Evolutionary conservation across 2,329 filamentous ascomycete genomes (phyloP).

Genomic region (Allantophomopsis cytisporea): DNA sequence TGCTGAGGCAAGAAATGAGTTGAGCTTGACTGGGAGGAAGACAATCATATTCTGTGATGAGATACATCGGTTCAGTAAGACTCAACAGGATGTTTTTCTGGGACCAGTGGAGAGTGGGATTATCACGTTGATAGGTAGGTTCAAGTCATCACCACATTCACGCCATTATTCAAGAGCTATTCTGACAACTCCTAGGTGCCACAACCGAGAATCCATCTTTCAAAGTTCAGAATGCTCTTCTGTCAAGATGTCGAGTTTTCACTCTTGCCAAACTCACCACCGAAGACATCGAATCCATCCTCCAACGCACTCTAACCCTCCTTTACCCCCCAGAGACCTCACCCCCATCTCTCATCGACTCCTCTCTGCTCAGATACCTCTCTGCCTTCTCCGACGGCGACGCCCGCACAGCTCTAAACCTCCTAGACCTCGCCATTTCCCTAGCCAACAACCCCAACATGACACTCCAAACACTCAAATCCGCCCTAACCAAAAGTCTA

Average conservation of each 20-base stretch:
- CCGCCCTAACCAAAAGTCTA: conserved; percentile 75
- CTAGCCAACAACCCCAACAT: conserved; percentile 50
- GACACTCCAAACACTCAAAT: conserved; percentile 67
- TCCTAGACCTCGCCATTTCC: conserved; percentile 79
- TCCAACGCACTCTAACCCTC: conserved; percentile 57
- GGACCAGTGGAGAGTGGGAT: conserved; percentile 84
- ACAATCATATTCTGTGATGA: conserved; percentile 98
- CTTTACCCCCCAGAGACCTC: conserved; percentile 21
- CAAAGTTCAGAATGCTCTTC: conserved; percentile 74
- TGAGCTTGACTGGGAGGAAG: conserved; percentile 68
- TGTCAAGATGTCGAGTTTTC: conserved; percentile 85
- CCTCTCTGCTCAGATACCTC: conserved; percentile 68
- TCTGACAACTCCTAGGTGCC: conserved; percentile 38
- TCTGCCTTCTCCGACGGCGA: conserved; percentile 84
- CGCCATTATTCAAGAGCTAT: too few species aligned
- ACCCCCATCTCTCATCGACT: conserved; percentile 50
- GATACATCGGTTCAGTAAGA: conserved; percentile 61
- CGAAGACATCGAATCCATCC: conserved; percentile 58
- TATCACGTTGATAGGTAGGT: conserved; percentile 58
- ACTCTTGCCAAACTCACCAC: conserved; percentile 64
- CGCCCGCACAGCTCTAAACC: conserved; percentile 81
- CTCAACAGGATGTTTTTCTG: conserved; percentile 89
- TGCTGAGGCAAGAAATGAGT: conserved; percentile 66
- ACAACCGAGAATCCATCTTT: conserved; percentile 97
- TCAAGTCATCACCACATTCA: too few species aligned